Conservation (phyloP, 768 basidiomycete genomes). For the Mycena vulgaris region DNA sequence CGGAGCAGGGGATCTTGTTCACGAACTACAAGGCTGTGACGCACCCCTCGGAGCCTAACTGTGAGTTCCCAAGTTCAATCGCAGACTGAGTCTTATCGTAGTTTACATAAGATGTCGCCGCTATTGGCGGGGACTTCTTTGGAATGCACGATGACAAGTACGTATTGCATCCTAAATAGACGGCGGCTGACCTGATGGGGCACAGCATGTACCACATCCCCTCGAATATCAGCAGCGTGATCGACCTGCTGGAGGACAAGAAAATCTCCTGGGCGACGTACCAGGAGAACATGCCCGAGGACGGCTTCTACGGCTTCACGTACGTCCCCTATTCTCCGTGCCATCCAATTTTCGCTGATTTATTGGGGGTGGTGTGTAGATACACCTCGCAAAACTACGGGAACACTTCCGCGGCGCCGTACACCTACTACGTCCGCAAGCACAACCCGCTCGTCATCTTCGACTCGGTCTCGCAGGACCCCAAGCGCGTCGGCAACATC, state of each 20-base stretch:
- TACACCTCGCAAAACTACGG: constrained; percentile 55
- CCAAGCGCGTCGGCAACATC: constrained; percentile 59
- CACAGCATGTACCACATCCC: constrained; percentile 51
- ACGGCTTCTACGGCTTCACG: constrained; percentile 62
- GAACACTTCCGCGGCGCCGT: constrained; percentile 48
- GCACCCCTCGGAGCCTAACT: constrained; percentile 69
- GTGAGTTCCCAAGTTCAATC: no score
- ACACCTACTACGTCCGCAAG: constrained; percentile 70
- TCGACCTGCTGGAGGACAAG: constrained; percentile 2
- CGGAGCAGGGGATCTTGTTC: constrained; percentile 37
- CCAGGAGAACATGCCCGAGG: constrained; percentile 70
- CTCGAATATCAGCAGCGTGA: constrained; percentile 68
- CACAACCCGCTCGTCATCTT: constrained; percentile 69
- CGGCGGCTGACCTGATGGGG: neutral
- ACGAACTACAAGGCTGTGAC: constrained; percentile 55
- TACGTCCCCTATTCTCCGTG: constrained; percentile 20
- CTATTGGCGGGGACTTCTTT: neutral
- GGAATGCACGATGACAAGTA: constrained; percentile 56
- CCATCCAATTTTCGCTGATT: neutral
- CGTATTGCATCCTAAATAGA: neutral
- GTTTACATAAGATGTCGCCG: neutral
- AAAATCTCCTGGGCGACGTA: constrained; percentile 56
- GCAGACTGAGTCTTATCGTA: neutral
- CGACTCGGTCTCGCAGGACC: constrained; percentile 63
- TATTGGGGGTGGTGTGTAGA: neutral